These are phyloP conservation scores for Quaeritorhiza haematococci DNA, from an alignment of 371 early-diverging fungal genomes.

Conservation along the genomic window DNA sequence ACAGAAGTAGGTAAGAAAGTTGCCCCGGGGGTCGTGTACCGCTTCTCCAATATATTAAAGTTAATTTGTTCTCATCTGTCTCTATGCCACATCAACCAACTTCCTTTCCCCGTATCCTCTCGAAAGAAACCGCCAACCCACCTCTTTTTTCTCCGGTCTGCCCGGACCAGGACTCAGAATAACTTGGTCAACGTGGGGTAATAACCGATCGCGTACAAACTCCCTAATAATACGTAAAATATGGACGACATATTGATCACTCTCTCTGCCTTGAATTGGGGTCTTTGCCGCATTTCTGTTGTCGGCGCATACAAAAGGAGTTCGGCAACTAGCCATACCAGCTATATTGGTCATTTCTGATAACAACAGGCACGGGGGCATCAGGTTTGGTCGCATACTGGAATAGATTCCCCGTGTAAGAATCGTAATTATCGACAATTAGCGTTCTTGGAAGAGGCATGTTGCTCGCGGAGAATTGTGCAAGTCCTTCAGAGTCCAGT, in stretches of 20 bases:
- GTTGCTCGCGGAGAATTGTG: too few relatives aligned
- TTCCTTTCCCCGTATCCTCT: too few relatives aligned
- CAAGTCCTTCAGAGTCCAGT: too few relatives aligned
- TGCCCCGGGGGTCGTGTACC: too few relatives aligned
- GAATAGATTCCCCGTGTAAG: constrained; percentile 89
- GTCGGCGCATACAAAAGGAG: neutral
- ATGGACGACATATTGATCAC: too few relatives aligned
- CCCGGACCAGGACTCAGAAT: constrained; percentile 95
- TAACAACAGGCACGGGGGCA: constrained; percentile 50
- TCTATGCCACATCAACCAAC: too few relatives aligned
- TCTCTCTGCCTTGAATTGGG: too few relatives aligned
- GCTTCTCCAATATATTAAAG: too few relatives aligned
- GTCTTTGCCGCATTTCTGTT: too few relatives aligned
- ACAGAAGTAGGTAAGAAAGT: too few relatives aligned
- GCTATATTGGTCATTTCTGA: constrained; percentile 84
- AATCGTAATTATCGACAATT: constrained; percentile 95
- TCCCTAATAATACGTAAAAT: constrained; percentile 37
- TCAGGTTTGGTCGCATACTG: constrained; percentile 43
- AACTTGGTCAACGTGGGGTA: constrained; percentile 83
- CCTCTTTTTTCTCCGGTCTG: constrained; percentile 42
- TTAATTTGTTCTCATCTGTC: too few relatives aligned
- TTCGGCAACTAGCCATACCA: constrained; percentile 27
- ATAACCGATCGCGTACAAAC: constrained; percentile 46
- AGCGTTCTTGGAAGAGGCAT: constrained; percentile 29
- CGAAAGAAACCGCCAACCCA: constrained; percentile 15